These are phyloP conservation scores for Cylindrotheca closterium DNA, from an alignment of 108 stramenopile species.

Conservation along the genomic window DNA sequence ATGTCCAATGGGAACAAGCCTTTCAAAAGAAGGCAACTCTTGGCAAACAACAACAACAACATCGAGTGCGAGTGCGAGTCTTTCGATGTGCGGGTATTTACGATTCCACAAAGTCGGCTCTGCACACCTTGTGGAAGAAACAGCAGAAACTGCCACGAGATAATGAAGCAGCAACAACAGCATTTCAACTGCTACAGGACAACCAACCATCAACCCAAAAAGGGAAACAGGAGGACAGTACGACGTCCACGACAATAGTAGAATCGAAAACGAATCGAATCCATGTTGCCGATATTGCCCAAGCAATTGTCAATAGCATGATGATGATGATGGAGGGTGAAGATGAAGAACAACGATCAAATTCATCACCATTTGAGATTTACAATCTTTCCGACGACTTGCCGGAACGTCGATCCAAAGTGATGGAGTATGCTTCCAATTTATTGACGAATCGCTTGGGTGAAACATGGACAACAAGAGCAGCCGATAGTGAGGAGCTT, in stretches of 20 bases:
- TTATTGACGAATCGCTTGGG: not conserved
- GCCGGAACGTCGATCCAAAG: constrained; percentile 38
- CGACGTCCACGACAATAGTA: not conserved
- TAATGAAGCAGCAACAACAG: not conserved
- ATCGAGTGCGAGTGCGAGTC: constrained; percentile 25
- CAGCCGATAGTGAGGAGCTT: too few species aligned
- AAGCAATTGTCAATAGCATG: constrained; percentile 52
- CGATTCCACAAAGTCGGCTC: constrained; percentile 57
- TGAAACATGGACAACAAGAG: too few species aligned
- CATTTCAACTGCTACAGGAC: not conserved
- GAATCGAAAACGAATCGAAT: constrained; percentile 61
- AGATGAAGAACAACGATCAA: not conserved
- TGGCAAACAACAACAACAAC: too few species aligned
- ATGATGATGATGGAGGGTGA: constrained; percentile 3
- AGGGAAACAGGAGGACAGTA: constrained; percentile 8
- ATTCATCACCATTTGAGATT: constrained; percentile 3
- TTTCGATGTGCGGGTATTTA: constrained; percentile 84
- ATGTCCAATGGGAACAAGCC: constrained; percentile 29
- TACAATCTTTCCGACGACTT: constrained; percentile 76
- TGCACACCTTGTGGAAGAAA: constrained; percentile 57
- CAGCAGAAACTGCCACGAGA: not conserved
- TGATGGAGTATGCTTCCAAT: constrained; percentile 8
- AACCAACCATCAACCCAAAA: not conserved
- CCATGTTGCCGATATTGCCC: constrained; percentile 51
- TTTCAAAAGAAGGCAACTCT: constrained; percentile 1